phyloP scores from a whole-genome alignment of 192 early-diverging fungal species.

The Linnemannia elongata region DNA sequence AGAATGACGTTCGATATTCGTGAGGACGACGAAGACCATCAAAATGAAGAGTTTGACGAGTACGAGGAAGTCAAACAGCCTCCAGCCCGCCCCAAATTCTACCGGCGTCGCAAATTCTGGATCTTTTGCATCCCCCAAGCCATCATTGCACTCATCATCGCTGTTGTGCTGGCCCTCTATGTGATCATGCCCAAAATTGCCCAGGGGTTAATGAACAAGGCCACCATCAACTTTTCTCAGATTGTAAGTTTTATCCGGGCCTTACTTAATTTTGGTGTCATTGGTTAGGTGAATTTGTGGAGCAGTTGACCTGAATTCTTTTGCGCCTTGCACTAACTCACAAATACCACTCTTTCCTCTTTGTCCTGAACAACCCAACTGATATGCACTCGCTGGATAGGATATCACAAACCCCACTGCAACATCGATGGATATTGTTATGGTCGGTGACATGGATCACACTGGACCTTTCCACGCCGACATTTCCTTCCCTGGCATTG shows the following conservation, averaged over 20 bases:
- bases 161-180: slow-evolving; percentile 57
- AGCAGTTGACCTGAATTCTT: too few relatives aligned
- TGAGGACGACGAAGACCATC: slow-evolving; percentile 24
- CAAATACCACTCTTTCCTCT: too few relatives aligned
- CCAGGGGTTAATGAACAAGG: slow-evolving; percentile 42
- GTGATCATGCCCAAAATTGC: slow-evolving; percentile 66
- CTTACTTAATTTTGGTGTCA: too few relatives aligned
- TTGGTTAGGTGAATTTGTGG: too few relatives aligned
- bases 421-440: slow-evolving; percentile 8
- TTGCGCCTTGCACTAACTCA: too few relatives aligned
- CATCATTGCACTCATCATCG: slow-evolving; percentile 51
- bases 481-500: too few relatives aligned
- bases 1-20: slow-evolving; percentile 30
- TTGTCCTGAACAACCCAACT: too few relatives aligned
- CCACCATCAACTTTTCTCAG: slow-evolving; percentile 30
- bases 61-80: slow-evolving; percentile 31
- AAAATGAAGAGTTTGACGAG: slow-evolving; percentile 35
- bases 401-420: slow-evolving; percentile 22
- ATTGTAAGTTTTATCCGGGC: slow-evolving; percentile 16
- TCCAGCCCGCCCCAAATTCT: slow-evolving; percentile 44
- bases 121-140: slow-evolving; percentile 56
- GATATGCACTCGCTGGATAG: background rate
- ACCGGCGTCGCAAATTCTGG: slow-evolving; percentile 62
- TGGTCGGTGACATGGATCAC: slow-evolving; percentile 28
- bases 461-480: background rate